phyloP scores from a whole-genome alignment of 345 rosid species.

The Trapa bicornis region DNA sequence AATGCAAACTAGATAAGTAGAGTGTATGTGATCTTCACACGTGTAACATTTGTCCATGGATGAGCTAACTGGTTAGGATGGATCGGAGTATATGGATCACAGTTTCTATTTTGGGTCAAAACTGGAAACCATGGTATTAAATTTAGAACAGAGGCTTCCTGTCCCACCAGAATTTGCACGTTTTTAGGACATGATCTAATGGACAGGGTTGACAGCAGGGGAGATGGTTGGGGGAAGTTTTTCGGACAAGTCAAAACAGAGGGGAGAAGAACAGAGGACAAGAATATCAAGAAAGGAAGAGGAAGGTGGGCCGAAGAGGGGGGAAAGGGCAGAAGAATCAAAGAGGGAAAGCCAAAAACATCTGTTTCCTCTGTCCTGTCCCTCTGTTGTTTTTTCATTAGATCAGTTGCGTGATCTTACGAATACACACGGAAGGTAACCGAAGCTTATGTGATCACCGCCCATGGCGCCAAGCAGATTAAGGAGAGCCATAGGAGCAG shows the following conservation, averaged over 20 bases:
- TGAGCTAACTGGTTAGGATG: neutral
- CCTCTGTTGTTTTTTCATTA: neutral
- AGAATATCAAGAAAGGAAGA: neutral
- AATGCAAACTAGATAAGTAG: neutral
- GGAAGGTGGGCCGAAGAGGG: neutral
- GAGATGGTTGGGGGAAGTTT: neutral
- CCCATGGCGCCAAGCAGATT: conserved; percentile 65
- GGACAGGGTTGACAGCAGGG: neutral
- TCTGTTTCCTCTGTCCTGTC: neutral
- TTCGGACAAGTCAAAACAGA: neutral
- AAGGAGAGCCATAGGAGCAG: conserved; percentile 62
- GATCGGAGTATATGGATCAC: neutral
- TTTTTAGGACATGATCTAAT: neutral
- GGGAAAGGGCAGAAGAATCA: neutral
- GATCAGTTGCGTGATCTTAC: neutral
- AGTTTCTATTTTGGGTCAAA: neutral
- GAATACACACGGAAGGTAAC: no score
- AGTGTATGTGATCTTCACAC: neutral
- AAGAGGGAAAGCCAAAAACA: neutral
- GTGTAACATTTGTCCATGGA: neutral
- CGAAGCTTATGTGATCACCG: neutral
- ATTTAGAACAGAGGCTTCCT: neutral
- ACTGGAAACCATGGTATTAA: neutral
- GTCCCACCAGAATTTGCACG: neutral
- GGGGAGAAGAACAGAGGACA: neutral